phyloP scores from a whole-genome alignment of 1,284 basidiomycete genomes.

The Fomitopsis schrenkii region DNA sequence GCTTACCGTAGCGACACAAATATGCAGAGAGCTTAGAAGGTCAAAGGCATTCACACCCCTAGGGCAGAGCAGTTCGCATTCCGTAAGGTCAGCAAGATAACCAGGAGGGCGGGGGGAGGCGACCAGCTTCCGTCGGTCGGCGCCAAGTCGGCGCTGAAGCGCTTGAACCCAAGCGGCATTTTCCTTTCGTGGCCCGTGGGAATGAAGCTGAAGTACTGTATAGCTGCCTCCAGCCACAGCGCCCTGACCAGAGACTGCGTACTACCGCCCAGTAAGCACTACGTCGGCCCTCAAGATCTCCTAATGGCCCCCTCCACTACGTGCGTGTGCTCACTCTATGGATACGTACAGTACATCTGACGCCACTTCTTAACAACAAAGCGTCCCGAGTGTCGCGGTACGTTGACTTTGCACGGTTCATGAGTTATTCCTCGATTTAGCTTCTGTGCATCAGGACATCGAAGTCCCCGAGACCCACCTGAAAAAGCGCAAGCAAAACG shows the following conservation, averaged over 20 bases:
- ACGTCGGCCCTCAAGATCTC: slow-evolving; percentile 31
- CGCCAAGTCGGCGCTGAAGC: background rate
- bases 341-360: background rate
- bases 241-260: slow-evolving; percentile 14
- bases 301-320: slow-evolving; percentile 33
- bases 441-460: slow-evolving; percentile 54
- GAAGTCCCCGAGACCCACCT: slow-evolving; percentile 98
- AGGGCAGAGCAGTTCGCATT: too few relatives aligned
- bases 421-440: slow-evolving; percentile 6
- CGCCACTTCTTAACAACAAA: slow-evolving; percentile 19
- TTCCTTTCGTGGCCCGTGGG: slow-evolving; percentile 17
- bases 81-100: too few relatives aligned
- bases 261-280: slow-evolving; percentile 18
- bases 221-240: slow-evolving; percentile 25
- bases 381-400: slow-evolving; percentile 71
- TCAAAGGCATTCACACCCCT: too few relatives aligned
- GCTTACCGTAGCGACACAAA: too few relatives aligned
- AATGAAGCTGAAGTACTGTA: slow-evolving; percentile 24
- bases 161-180: background rate
- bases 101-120: too few relatives aligned
- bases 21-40: too few relatives aligned
- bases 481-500: slow-evolving; percentile 99
- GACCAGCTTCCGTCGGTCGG: too few relatives aligned
- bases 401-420: slow-evolving; percentile 27
- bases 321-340: slow-evolving; percentile 21